Evolutionary conservation across 73 alveolate species (phyloP).

Genomic region (Paramecium tetraurelia): DNA sequence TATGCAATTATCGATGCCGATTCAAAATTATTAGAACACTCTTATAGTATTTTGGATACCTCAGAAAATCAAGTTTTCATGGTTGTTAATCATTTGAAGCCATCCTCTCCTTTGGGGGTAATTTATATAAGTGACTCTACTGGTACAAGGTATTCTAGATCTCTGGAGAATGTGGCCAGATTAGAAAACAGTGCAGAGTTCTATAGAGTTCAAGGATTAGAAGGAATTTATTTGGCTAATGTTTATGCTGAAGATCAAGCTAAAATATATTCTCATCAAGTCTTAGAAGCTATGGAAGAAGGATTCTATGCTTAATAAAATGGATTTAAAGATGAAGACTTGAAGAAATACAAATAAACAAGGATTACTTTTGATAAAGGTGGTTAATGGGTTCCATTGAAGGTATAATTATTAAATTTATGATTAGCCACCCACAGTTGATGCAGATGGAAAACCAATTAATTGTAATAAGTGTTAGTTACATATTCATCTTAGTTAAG

Average conservation of each 20-base stretch:
- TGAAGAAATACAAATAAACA: slow-evolving; percentile 67
- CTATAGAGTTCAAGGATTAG: slow-evolving; percentile 56
- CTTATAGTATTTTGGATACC: slow-evolving; percentile 84
- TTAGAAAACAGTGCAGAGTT: slow-evolving; percentile 71
- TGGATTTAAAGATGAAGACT: slow-evolving; percentile 60
- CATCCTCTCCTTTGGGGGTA: slow-evolving; percentile 69
- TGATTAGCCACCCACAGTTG: slow-evolving; percentile 64
- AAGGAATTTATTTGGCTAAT: slow-evolving; percentile 61
- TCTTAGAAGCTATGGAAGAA: neutral
- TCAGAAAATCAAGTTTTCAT: slow-evolving; percentile 83
- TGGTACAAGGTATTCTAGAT: slow-evolving; percentile 80
- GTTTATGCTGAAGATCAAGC: slow-evolving; percentile 51
- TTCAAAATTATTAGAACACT: slow-evolving; percentile 62
- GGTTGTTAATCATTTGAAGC: slow-evolving; percentile 71
- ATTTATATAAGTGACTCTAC: slow-evolving; percentile 81
- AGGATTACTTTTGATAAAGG: slow-evolving; percentile 93
- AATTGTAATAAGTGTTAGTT: slow-evolving; percentile 81
- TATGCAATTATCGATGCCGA: slow-evolving; percentile 12
- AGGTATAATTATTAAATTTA: neutral
- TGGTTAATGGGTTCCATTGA: slow-evolving; percentile 81
- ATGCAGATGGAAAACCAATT: slow-evolving; percentile 64
- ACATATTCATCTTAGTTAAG: slow-evolving; percentile 80
- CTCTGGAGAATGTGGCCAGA: slow-evolving; percentile 77
- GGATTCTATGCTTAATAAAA: neutral
- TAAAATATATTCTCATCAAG: neutral